Base-by-base conservation (phyloP, 306 rosid genomes). In the Psophocarpus tetragonolobus region DNA sequence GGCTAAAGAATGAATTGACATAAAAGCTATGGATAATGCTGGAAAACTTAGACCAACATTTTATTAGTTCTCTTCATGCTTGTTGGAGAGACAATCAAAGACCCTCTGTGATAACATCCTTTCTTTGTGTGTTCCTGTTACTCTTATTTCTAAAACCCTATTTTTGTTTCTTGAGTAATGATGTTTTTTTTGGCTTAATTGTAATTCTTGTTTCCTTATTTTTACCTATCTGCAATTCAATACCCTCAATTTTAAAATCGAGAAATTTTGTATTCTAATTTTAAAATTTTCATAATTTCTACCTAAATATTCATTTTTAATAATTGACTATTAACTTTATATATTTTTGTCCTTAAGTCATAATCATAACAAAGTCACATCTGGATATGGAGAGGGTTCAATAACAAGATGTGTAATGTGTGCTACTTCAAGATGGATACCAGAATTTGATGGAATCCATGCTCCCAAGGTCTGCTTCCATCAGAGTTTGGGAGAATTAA, bases 61-160 rank as follows among this genome's bases (percentile, higher is more conserved):
- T n/a, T 35, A 80, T 89, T 79, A 62, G 90, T 72, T 85, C 92
- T 58, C 92, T 90, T 80, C 98, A 90, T 77, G 96, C 96, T 81
- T 64, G 93, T 92, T 64, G 93, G 90, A 80, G 97, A 94, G 84
- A 89, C 90, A 78, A 89, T 90, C 33, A 88, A 92, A 87, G 93
- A 90, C 65, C 91, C 98, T 27, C 83, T 68, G 97, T 96, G 90
- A 87, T 62, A 18, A 60, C 63, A 68, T 72, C 41, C 57, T 24
- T 62, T 61, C 66, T 63, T 29, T 29, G 13, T 4, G 29, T 53
- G 24, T 47, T 63, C 30, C 75, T 35, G 24, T 50, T 74, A 9
- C 24, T 73, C 18, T 20, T 66, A 17, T n/a, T n/a, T 48, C 6
- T n/a, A 13, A 57, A 68, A 66, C 13, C 3, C 27, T 26, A 27